Base-by-base conservation (phyloP, 2,329 filamentous ascomycete genomes). In the Dactylella cylindrospora region DNA sequence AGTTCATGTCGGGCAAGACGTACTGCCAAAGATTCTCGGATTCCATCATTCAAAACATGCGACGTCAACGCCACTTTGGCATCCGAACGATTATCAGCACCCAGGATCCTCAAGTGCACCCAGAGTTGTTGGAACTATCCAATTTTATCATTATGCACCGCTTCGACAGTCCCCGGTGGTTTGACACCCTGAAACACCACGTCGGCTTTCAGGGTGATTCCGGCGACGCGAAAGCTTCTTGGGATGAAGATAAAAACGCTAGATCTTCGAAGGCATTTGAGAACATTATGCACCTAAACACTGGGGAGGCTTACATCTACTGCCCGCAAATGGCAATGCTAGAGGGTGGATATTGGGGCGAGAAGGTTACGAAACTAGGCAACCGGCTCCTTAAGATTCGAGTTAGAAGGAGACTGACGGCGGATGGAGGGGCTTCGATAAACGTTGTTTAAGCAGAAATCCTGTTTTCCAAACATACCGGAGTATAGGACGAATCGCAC, bases 71-170 rank as follows among this genome's bases (percentile, higher is more conserved):
- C 0, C 87, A 91, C 68, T 72, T 83, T 0, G 86, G 78, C 0
- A 77, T 79, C 0, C 78, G 86, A 0, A 76, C 90, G 3, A 70
- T 91, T 33, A 83, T 91, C 25, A 83, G 85, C 0, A 91, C 86
- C 0, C 86, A 93, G 69, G 87, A 91, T 67, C 87, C 86, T 0
- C 88, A 84, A 0, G 77, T 90, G 3, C 84, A 83, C 0, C 80
- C 82, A 0, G 77, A 78, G 12, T 76, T 93, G 0, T 76, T 91
- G 0, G 85, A 88, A 47, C 74, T 91, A 0, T 89, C 84, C 70
- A 83, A 81, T 0, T 74, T 86, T n/a, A 85, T 82, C 0, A 76
- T 90, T 12, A 81, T 90, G 0, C 86, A 90, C 68, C 78, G 84
- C 0, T 90, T 90, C 70, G 82, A 77, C 0, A 84, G 80, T 0